Evolutionary conservation across 1,284 basidiomycete species (phyloP).

Genomic region (Vanrija sp.): DNA sequence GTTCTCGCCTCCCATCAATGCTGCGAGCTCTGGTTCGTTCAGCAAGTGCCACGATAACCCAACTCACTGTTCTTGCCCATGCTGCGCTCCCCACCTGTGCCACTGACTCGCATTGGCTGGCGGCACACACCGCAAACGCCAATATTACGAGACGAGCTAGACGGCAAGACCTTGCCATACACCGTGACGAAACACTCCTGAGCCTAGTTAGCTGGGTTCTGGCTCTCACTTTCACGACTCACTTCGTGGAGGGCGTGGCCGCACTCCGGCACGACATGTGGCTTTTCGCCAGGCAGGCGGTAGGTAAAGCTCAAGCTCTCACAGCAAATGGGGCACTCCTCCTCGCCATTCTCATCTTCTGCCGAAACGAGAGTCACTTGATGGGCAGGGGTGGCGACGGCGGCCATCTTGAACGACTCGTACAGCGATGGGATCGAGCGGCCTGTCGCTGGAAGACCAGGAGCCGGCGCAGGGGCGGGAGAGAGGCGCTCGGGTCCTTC

Average conservation of each 20-base stretch:
- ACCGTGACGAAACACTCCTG: constrained; percentile 93
- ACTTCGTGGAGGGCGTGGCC: constrained; percentile 96
- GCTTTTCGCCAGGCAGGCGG: constrained; percentile 81
- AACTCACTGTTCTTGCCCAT: constrained; percentile 81
- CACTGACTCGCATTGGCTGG: constrained; percentile 87
- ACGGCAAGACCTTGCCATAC: constrained; percentile 81
- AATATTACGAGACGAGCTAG: constrained; percentile 62
- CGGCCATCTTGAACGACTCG: constrained; percentile 17
- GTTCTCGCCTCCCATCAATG: constrained; percentile 65
- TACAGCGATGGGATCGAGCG: constrained; percentile 28
- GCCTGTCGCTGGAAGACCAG: constrained; percentile 6
- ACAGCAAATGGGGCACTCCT: constrained; percentile 48
- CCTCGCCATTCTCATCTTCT: constrained; percentile 35
- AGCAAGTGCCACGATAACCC: constrained; percentile 3
- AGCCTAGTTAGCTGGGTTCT: constrained; percentile 3
- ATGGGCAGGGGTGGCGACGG: constrained; percentile 20
- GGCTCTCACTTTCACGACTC: constrained; percentile 33
- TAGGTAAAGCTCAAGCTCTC: constrained; percentile 45
- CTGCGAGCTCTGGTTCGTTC: constrained; percentile 66
- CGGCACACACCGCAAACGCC: constrained; percentile 96
- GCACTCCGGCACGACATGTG: constrained; percentile 92
- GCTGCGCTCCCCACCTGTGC: constrained; percentile 59
- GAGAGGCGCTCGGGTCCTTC: constrained; percentile 3
- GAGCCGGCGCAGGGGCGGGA: background rate
- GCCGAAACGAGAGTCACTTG: constrained; percentile 39